Base-by-base conservation (phyloP, 2,329 filamentous ascomycete species). In the Grosmannia huntii region DNA sequence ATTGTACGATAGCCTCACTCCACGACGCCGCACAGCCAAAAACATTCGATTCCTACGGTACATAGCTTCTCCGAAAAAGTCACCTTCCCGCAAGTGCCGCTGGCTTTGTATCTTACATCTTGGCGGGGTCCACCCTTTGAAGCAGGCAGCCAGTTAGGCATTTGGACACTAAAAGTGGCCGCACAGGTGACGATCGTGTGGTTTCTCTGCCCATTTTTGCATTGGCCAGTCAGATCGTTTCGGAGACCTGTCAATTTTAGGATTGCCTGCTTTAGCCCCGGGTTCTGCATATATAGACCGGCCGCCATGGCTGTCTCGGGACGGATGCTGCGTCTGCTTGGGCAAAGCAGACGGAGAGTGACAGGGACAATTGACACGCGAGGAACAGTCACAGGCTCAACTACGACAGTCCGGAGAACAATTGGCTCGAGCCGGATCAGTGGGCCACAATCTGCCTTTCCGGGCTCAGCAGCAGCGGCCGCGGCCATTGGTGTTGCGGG, bases 311-410 rank as follows among this genome's bases (percentile, higher is more conserved):
- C 57, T 21, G n/a, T 48, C 6, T 27, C 55, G 53, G 56, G 59
- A 51, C 41, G 28, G 19, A 58, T 56, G 49, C 57, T 61, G 61
- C 58, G 62, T 59, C 57, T 62, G 48, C 57, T 60, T 38, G 64
- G 61, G 31, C 67, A 65, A 61, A 63, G 63, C 64, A 66, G 61
- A 56, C 53, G 16, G 49, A 51, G 25, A 60, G 31, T 44, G 53
- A 21, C 48, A 23, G 53, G 46, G 12, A 11, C 21, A 25, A 9
- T 19, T 16, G 36, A 31, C 36, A 19, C n/a, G 6, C 21, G n/a
- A 36, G 51, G 11, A 16, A 7, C 56, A 14, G 49, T 50, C 25
- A 5, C 12, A 16, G 36, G 36, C 36, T 49, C 52, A 33, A 7
- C 55, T 16, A n/a, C 48, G 21, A 27, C 50, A 16, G 33, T 23